A percentile compares a stretch with the other conserved stretches of the same genome.
These are phyloP conservation scores for Xanthoconium purpureum DNA, from an alignment of 768 basidiomycete species.

Conservation along the genomic window DNA sequence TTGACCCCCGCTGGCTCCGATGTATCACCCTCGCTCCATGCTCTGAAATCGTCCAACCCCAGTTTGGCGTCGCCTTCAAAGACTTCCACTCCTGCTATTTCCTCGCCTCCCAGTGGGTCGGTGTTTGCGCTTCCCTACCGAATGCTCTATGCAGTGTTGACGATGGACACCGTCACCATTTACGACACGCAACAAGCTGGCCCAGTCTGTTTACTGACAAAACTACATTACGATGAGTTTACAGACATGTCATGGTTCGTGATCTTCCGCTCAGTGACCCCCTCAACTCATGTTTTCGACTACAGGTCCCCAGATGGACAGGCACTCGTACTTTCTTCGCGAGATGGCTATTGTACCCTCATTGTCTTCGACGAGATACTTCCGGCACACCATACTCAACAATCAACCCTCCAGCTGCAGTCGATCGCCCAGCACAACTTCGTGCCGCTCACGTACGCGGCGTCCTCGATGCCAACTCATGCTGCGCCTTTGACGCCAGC, in stretches of 20 bases:
- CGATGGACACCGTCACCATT: constrained; percentile 92
- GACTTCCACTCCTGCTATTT: constrained; percentile 29
- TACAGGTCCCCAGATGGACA: constrained; percentile 94
- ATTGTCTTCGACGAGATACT: constrained; percentile 94
- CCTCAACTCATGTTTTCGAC: not conserved
- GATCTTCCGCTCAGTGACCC: not conserved
- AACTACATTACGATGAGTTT: constrained; percentile 96
- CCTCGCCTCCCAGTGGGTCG: constrained; percentile 50
- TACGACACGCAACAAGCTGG: constrained; percentile 97
- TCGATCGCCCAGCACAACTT: constrained; percentile 86
- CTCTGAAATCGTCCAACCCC: constrained; percentile 13
- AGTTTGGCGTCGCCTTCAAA: constrained; percentile 20
- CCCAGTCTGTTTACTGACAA: constrained; percentile 88
- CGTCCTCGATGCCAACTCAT: constrained; percentile 14
- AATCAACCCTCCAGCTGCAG: constrained; percentile 85
- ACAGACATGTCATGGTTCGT: constrained; percentile 94
- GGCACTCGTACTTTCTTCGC: constrained; percentile 83
- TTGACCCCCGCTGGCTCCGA: constrained; percentile 9
- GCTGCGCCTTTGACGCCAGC: constrained; percentile 25
- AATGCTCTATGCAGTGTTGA: constrained; percentile 92
- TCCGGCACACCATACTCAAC: constrained; percentile 83
- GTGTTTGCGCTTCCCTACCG: constrained; percentile 90
- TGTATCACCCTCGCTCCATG: constrained; percentile 6
- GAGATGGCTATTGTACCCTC: constrained; percentile 97
- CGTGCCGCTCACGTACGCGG: constrained; percentile 49